Evolutionary conservation across 208 protist species (phyloP), one percentile per base, ranked within the genome.

Genomic region (Strigomonas culicis): DNA sequence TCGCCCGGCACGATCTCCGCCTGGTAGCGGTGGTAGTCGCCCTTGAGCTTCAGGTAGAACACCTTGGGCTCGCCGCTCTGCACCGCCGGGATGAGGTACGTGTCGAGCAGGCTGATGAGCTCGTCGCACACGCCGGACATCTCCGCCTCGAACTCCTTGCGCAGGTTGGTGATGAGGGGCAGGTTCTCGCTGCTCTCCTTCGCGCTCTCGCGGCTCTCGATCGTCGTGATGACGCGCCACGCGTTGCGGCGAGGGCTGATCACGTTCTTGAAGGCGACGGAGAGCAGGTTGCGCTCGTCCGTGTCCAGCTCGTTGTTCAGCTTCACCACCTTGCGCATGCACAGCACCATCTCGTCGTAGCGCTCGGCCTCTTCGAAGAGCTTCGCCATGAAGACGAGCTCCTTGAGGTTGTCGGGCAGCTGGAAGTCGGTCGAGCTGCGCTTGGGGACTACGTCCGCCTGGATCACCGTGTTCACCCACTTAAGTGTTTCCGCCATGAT

Each of bases 241-340:
- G 98, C 97, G 41, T 99, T 98, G 71, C 99, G 97, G 64, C 98
- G 93, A 30, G 97, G 80, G 72, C 98, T 98, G 75, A 99, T 98
- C 36, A 99, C 96, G 75, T 99, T 99, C 84, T 99, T 99, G 92
- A 99, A 99, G 4, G 99, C 99, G 58, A 99, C 98, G 27, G 98
- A 99, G 32, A 99, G 90, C 6, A 99, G 88, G 79, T 99, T 99
- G 72, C 99, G 88, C 88, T 99, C 99, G 80, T 99, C 99, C 78
- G 97, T 93, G 58, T 96, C 95, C 15, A 99, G 95, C 79, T 99
- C 98, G 67, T 84, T 82, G 84, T 97, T 96, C 28, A 97, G 53
- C 67, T 93, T 83, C 51, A 98, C 97, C 49, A 99, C 90, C 57
- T 95, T 96, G 72, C 98, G 99, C 92, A 99, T 99, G 68, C 88